phyloP scores from a whole-genome alignment of 495 filamentous ascomycete species.

The Daldinia childiae region DNA sequence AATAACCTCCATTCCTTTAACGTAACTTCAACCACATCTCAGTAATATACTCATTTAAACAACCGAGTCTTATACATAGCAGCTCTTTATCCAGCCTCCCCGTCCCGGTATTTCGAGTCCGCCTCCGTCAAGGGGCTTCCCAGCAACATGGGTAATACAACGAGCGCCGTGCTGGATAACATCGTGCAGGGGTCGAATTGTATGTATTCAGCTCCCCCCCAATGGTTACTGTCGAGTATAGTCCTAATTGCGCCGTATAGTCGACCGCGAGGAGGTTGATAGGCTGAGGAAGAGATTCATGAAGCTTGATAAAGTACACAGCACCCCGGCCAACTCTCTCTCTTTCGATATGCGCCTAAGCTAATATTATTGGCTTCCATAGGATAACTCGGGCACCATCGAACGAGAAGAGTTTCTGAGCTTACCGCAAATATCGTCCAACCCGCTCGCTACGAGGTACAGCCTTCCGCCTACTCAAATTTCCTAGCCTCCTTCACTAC shows the following conservation, averaged over 20 bases:
- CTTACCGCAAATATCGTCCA: slow-evolving; percentile 96
- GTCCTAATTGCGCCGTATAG: slow-evolving; percentile 56
- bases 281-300: slow-evolving; percentile 95
- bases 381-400: slow-evolving; percentile 98
- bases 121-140: slow-evolving; percentile 33
- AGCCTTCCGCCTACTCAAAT: slow-evolving; percentile 10
- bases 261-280: slow-evolving; percentile 97
- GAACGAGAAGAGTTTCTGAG: slow-evolving; percentile 98
- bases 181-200: slow-evolving; percentile 98
- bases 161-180: slow-evolving; percentile 86
- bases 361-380: slow-evolving; percentile 8
- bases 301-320: slow-evolving; percentile 93
- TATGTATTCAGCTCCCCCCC: slow-evolving; percentile 49
- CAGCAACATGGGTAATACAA: slow-evolving; percentile 80
- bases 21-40: not conserved
- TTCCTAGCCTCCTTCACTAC: not conserved
- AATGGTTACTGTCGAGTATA: not conserved
- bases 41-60: not conserved
- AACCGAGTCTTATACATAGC: not conserved
- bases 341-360: not conserved
- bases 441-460: slow-evolving; percentile 93
- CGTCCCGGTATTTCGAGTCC: slow-evolving; percentile 5
- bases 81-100: not conserved
- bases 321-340: not conserved
- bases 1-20: not conserved